A percentile compares a stretch with the other conserved stretches of the same genome.
phyloP scores from a whole-genome alignment of 2,329 filamentous ascomycete genomes.

The Triangularia setosa region DNA sequence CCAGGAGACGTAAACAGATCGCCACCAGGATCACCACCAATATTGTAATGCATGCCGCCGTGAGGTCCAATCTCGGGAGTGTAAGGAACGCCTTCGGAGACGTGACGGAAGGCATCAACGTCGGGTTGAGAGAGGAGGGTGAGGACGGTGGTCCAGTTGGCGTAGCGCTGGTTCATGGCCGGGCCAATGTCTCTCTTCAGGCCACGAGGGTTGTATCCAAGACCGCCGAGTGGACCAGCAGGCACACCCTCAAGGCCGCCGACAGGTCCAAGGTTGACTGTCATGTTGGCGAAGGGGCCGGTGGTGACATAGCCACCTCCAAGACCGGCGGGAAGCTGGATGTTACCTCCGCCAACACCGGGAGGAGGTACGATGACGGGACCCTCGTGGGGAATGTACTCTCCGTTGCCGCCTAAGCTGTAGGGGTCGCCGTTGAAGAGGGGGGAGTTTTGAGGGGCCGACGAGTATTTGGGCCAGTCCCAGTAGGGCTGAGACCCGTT shows the following conservation, averaged over 20 bases:
- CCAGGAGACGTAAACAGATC: constrained; percentile 25
- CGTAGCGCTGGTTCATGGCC: constrained; percentile 27
- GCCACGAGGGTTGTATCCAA: constrained; percentile 19
- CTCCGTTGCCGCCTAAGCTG: constrained; percentile 45
- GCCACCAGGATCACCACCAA: constrained; percentile 34
- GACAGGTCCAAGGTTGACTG: constrained; percentile 39
- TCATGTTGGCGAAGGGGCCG: constrained; percentile 31
- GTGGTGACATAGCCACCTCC: constrained; percentile 53
- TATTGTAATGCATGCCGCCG: constrained; percentile 30
- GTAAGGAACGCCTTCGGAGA: constrained; percentile 22
- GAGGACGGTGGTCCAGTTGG: constrained; percentile 28
- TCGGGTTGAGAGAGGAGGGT: constrained; percentile 14
- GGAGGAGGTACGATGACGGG: constrained; percentile 29
- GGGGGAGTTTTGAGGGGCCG: constrained; percentile 42
- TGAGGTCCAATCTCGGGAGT: constrained; percentile 27
- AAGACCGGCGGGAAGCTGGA: constrained; percentile 40
- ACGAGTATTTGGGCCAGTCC: constrained; percentile 46
- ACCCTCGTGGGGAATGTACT: constrained; percentile 32
- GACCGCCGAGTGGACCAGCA: constrained; percentile 14
- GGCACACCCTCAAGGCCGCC: constrained; percentile 22
- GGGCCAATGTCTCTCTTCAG: constrained; percentile 19
- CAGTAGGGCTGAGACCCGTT: constrained; percentile 43
- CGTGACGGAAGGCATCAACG: constrained; percentile 14
- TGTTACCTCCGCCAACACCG: constrained; percentile 25
- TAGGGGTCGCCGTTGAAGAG: constrained; percentile 49